Percentiles rank a stretch among this genome's conserved stretches.
Evolutionary conservation across 2,329 filamentous ascomycete species (phyloP).

Genomic region (Penicillium sp.): DNA sequence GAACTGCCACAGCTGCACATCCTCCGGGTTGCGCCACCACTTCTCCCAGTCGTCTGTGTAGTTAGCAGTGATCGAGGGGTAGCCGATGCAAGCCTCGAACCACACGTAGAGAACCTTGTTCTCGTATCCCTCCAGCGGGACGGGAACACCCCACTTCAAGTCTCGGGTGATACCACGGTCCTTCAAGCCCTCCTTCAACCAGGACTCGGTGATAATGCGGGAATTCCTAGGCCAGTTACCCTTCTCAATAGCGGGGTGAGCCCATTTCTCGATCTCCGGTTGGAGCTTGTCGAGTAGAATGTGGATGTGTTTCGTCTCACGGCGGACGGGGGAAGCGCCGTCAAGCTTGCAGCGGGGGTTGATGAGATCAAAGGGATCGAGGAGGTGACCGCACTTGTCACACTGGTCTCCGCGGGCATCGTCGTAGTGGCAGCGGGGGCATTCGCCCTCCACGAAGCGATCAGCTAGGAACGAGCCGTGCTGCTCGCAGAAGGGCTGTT

Average conservation of each 20-base stretch:
- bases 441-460: slow-evolving; percentile 59
- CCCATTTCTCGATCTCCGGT: slow-evolving; percentile 74
- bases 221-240: slow-evolving; percentile 55
- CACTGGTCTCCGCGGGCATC: slow-evolving; percentile 74
- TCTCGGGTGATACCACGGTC: slow-evolving; percentile 88
- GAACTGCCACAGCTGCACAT: slow-evolving; percentile 90
- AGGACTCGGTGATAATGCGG: slow-evolving; percentile 47
- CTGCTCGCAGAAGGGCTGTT: slow-evolving; percentile 83
- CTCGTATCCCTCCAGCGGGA: slow-evolving; percentile 62
- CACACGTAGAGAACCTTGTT: slow-evolving; percentile 87
- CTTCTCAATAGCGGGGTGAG: slow-evolving; percentile 68
- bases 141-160: slow-evolving; percentile 79
- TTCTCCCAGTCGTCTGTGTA: slow-evolving; percentile 87
- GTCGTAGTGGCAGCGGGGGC: slow-evolving; percentile 57
- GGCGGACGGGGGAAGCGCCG: slow-evolving; percentile 72
- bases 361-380: slow-evolving; percentile 72
- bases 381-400: slow-evolving; percentile 69
- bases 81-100: slow-evolving; percentile 92
- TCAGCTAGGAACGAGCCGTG: slow-evolving; percentile 70
- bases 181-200: slow-evolving; percentile 72
- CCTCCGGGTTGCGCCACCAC: slow-evolving; percentile 89
- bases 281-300: slow-evolving; percentile 83
- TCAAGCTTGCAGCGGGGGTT: slow-evolving; percentile 92
- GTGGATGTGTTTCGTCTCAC: slow-evolving; percentile 87
- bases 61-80: slow-evolving; percentile 89